Percentiles rank a stretch among this genome's conserved stretches.
Conservation (phyloP, 2,329 filamentous ascomycete species). For the Trichophyton equinum region DNA sequence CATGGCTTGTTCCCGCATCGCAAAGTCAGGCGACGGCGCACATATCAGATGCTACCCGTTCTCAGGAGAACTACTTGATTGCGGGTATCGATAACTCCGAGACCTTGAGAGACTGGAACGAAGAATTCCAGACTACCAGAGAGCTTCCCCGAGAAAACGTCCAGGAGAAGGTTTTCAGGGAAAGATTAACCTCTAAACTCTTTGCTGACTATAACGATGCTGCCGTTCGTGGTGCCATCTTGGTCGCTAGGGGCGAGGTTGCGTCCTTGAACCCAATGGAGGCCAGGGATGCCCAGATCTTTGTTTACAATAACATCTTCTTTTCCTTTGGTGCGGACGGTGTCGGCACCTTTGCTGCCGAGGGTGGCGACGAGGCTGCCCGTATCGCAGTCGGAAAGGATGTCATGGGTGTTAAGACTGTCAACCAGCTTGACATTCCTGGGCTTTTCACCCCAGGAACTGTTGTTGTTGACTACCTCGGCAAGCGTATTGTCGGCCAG, state of each 20-base stretch:
- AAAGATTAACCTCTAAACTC: constrained; percentile 84
- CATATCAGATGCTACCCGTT: constrained; percentile 69
- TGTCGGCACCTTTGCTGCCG: constrained; percentile 89
- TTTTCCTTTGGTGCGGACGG: constrained; percentile 97
- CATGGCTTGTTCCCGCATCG: constrained; percentile 71
- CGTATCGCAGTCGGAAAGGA: constrained; percentile 94
- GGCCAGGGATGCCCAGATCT: constrained; percentile 85
- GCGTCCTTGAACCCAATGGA: constrained; percentile 92
- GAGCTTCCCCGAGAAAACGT: constrained; percentile 89
- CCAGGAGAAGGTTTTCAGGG: constrained; percentile 90
- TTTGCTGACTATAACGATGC: constrained; percentile 98
- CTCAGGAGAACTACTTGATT: constrained; percentile 85
- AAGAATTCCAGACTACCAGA: constrained; percentile 93
- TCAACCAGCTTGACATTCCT: constrained; percentile 93
- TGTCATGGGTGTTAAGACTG: constrained; percentile 80
- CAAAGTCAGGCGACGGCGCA: constrained; percentile 54
- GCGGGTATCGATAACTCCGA: constrained; percentile 87
- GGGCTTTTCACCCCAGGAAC: constrained; percentile 92
- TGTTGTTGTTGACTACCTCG: constrained; percentile 90
- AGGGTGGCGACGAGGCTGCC: constrained; percentile 92
- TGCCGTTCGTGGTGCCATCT: constrained; percentile 76
- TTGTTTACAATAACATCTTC: constrained; percentile 99
- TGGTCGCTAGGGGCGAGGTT: constrained; percentile 87
- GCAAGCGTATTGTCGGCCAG: constrained; percentile 92
- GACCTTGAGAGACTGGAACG: constrained; percentile 94